Base-by-base conservation (phyloP, 2,329 filamentous ascomycete genomes). In the Ophiocordyceps camponoti-floridani region DNA sequence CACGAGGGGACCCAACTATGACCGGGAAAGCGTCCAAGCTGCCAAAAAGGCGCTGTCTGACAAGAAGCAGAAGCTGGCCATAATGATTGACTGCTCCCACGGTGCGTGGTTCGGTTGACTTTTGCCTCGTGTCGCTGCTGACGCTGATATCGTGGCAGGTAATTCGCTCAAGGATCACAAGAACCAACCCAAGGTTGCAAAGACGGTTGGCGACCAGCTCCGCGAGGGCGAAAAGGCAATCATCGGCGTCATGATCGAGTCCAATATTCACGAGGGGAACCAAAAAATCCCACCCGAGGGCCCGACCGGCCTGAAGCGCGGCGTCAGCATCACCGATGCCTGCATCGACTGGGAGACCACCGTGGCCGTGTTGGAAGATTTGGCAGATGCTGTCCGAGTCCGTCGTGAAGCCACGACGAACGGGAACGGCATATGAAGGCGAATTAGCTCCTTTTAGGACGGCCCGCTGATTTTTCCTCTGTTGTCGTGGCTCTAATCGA, bases 41-140 rank as follows among this genome's bases (percentile, higher is more conserved):
- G 84, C 84, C 27, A 84, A 89, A 62, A 83, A 88, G 60, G 77
- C 77, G 2, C 66, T 98, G 56, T 68, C 65, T 51, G 82, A 84
- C 66, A 94, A 94, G 75, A 79, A 79, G 48, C 82, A 91, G 61
- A 82, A 81, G 57, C 74, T 86, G 64, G 82, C 88, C 50, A 82
- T 98, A 67, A 98, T 98, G 91, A 79, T 98, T 47, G 91, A 98
- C 65, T 98, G 91, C 73, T 95, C 88, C 19, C 91, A 98, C 61
- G 91, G 84, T 86, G 67, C 46, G 75, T 30, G 14, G 14, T 41
- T 28, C n/a, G 8, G 18, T 13, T n/a, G 19, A 11, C 26, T 13
- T 27, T 16, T 11, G 23, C 8, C 8, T 33, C 6, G 13, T n/a
- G 9, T 27, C 26, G 12, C 14, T 13, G 16, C 37, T 19, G 10